phyloP scores from a whole-genome alignment of 2,329 filamentous ascomycete species.

The Fusarium concolor region DNA sequence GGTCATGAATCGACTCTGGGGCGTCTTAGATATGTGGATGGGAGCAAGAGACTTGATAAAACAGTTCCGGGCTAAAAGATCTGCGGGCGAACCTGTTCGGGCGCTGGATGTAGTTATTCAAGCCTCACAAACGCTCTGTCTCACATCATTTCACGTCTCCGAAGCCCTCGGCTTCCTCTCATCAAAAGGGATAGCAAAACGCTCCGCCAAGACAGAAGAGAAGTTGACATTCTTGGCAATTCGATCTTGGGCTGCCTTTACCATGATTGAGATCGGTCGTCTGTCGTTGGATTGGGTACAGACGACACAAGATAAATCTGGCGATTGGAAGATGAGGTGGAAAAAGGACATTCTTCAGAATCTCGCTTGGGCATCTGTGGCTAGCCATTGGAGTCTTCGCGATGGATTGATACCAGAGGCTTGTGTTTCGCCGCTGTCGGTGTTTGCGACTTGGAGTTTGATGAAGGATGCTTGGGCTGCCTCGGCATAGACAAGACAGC shows the following conservation, averaged over 20 bases:
- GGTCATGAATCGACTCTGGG: slow-evolving; percentile 11
- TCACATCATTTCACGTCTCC: slow-evolving; percentile 5
- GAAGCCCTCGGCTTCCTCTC: not conserved
- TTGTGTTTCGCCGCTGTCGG: slow-evolving; percentile 6
- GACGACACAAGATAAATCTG: not conserved
- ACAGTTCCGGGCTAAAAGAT: accelerated
- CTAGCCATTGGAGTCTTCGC: slow-evolving; percentile 10
- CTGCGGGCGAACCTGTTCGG: accelerated
- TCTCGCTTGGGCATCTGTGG: slow-evolving; percentile 9
- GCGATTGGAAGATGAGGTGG: not conserved
- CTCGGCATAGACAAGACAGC: not conserved
- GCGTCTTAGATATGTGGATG: slow-evolving; percentile 4
- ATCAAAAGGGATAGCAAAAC: not conserved
- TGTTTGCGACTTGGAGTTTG: slow-evolving; percentile 15
- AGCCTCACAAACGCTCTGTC: not conserved
- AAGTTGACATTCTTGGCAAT: not conserved
- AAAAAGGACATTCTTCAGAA: slow-evolving; percentile 10
- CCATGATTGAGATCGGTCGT: slow-evolving; percentile 1
- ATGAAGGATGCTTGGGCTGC: slow-evolving; percentile 9
- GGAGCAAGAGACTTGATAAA: not conserved
- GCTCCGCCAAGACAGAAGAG: not conserved
- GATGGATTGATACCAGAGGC: slow-evolving; percentile 4
- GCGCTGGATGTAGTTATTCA: not conserved
- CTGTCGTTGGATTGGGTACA: not conserved
- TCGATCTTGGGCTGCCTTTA: slow-evolving; percentile 9